phyloP scores from a whole-genome alignment of 2,329 filamentous ascomycete genomes.

The Truncatella angustata region DNA sequence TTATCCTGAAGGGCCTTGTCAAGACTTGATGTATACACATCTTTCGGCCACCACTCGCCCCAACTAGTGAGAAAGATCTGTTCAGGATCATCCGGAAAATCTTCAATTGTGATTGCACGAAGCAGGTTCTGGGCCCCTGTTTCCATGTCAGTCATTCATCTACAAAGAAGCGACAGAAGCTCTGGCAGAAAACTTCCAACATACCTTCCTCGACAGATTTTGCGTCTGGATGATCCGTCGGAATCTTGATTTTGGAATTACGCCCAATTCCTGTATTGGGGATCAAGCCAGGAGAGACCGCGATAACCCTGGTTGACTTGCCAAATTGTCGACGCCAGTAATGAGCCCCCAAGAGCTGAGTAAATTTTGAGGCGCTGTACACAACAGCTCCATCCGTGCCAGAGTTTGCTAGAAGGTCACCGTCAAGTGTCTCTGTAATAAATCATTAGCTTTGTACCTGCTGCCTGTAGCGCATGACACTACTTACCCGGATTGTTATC shows the following conservation, averaged over 20 bases:
- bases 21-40: slow-evolving; percentile 37
- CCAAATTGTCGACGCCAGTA: slow-evolving; percentile 55
- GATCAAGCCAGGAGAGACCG: slow-evolving; percentile 53
- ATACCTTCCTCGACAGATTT: slow-evolving; percentile 46
- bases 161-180: background rate
- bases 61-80: slow-evolving; percentile 54
- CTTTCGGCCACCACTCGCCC: slow-evolving; percentile 55
- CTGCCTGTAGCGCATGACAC: no score
- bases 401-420: slow-evolving; percentile 32
- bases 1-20: slow-evolving; percentile 50
- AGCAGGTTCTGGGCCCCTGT: slow-evolving; percentile 45
- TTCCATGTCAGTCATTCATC: background rate
- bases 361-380: slow-evolving; percentile 48
- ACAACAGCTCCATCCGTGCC: slow-evolving; percentile 25
- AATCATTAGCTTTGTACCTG: background rate
- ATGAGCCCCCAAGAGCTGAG: slow-evolving; percentile 48
- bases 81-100: slow-evolving; percentile 49
- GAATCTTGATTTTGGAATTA: slow-evolving; percentile 26
- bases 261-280: slow-evolving; percentile 43
- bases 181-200: slow-evolving; percentile 5
- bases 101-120: slow-evolving; percentile 39
- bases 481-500: slow-evolving; percentile 35
- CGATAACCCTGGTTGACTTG: slow-evolving; percentile 43
- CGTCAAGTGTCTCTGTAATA: slow-evolving; percentile 15
- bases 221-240: slow-evolving; percentile 40